phyloP scores from a whole-genome alignment of 495 filamentous ascomycete species.

The Aspergillus sclerotiicarbonarius region DNA sequence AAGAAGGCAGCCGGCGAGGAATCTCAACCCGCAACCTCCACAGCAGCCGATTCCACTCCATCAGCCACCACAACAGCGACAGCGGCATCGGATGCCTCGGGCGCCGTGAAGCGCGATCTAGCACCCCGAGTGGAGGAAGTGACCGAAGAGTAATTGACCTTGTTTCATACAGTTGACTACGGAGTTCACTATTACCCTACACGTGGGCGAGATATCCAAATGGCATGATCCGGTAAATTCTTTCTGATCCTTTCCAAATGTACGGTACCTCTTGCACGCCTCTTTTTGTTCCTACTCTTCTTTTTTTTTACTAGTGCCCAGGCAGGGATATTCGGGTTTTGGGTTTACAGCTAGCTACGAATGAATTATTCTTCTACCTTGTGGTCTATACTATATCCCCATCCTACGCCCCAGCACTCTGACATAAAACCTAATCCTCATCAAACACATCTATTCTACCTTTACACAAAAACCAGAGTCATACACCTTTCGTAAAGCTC shows the following conservation, averaged over 20 bases:
- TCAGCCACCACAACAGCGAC: constrained; percentile 58
- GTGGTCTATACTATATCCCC: not conserved
- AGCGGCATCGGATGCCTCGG: constrained; percentile 49
- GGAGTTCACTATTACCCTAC: not conserved
- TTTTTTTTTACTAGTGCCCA: not conserved
- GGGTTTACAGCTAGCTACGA: not conserved
- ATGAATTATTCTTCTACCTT: not conserved
- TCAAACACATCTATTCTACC: no score
- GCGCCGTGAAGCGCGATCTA: constrained; percentile 49
- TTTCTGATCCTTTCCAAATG: not conserved
- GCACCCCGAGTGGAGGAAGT: constrained; percentile 64
- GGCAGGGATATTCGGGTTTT: not conserved
- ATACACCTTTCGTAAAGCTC: no score
- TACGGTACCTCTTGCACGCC: not conserved
- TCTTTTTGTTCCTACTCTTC: not conserved
- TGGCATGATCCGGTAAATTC: not conserved
- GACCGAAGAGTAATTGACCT: constrained; percentile 50
- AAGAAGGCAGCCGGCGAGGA: constrained; percentile 45
- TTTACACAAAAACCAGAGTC: no score
- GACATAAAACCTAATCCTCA: no score
- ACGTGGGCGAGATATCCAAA: no score
- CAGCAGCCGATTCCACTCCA: constrained; percentile 47
- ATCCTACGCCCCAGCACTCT: not conserved
- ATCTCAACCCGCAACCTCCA: constrained; percentile 58
- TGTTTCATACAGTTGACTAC: not conserved